Evolutionary conservation across 1,284 basidiomycete genomes (phyloP).

Genomic region (Pyrrhoderma lamaoense): DNA sequence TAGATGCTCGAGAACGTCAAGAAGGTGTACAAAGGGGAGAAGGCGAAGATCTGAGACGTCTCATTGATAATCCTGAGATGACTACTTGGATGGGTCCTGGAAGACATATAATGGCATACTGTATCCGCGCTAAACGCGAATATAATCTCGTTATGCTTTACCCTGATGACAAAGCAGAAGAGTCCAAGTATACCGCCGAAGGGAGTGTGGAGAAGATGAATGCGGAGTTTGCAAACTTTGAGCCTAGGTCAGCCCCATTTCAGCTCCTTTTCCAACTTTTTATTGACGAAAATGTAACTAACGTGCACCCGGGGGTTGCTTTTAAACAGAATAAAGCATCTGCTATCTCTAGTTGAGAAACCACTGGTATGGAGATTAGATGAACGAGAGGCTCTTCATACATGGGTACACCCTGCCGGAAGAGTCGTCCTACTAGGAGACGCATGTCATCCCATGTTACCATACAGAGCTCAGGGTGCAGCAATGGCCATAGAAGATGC

Average conservation of each 20-base stretch:
- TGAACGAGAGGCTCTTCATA: conserved; percentile 38
- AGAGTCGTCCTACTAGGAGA: conserved; percentile 47
- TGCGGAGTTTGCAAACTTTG: conserved; percentile 36
- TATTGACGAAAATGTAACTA: too few relatives aligned
- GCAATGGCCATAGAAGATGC: conserved; percentile 66
- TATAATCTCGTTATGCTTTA: conserved; percentile 38
- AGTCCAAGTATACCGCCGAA: conserved; percentile 11
- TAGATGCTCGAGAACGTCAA: too few relatives aligned
- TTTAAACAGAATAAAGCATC: conserved; percentile 35
- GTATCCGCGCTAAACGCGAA: conserved; percentile 34
- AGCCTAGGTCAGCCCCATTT: conserved; percentile 31
- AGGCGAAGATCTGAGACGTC: conserved; percentile 28
- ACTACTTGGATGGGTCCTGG: conserved; percentile 41
- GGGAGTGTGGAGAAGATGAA: conserved; percentile 35
- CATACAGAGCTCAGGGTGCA: conserved; percentile 61
- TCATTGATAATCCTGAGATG: conserved; percentile 34
- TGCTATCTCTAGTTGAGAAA: conserved; percentile 37
- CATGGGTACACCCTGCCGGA: conserved; percentile 43
- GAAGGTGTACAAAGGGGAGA: conserved; percentile 1
- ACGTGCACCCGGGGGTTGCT: too few relatives aligned
- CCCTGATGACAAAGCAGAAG: conserved; percentile 26
- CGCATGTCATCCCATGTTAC: conserved; percentile 63
- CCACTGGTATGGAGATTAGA: conserved; percentile 44
- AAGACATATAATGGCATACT: conserved; percentile 38
- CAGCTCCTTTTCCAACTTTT: not conserved